phyloP scores from a whole-genome alignment of 2,329 filamentous ascomycete genomes.

The Ascosphaera acerosa region DNA sequence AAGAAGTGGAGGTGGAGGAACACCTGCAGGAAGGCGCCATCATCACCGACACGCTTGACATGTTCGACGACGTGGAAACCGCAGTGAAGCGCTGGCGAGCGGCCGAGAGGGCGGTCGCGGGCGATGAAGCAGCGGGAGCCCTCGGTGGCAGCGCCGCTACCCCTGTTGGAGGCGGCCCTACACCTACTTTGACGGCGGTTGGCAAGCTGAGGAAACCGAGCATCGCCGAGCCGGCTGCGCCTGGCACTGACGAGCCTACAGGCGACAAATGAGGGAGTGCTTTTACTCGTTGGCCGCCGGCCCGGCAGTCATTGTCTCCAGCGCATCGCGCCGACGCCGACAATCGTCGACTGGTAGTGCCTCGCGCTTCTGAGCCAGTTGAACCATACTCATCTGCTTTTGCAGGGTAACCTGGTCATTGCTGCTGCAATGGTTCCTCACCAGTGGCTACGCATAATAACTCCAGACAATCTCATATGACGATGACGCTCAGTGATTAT shows the following conservation, averaged over 20 bases:
- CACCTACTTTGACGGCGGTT: not conserved
- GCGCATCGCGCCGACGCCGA: too few relatives aligned
- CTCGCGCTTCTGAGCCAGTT: too few relatives aligned
- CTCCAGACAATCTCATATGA: too few relatives aligned
- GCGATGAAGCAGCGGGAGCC: slow-evolving; percentile 3
- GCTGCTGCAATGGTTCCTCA: too few relatives aligned
- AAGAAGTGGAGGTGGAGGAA: slow-evolving; percentile 29
- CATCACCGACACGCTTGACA: slow-evolving; percentile 64
- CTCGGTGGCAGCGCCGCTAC: not conserved
- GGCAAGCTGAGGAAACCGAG: not conserved
- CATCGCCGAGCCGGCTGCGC: not conserved
- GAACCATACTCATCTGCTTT: too few relatives aligned
- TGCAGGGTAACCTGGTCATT: too few relatives aligned
- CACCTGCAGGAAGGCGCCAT: slow-evolving; percentile 54
- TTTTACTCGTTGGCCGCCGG: too few relatives aligned
- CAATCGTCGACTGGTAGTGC: too few relatives aligned
- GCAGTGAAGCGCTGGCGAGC: slow-evolving; percentile 50
- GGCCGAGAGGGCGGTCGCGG: slow-evolving; percentile 30
- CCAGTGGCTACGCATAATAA: too few relatives aligned
- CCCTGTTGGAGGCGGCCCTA: not conserved
- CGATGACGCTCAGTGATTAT: too few relatives aligned
- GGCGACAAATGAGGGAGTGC: too few relatives aligned
- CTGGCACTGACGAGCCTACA: not conserved
- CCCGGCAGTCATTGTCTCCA: too few relatives aligned
- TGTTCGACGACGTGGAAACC: slow-evolving; percentile 72